Percentiles rank a stretch among this genome's conserved stretches.
phyloP scores from a whole-genome alignment of 768 basidiomycete species.

The Paxillus involutus region DNA sequence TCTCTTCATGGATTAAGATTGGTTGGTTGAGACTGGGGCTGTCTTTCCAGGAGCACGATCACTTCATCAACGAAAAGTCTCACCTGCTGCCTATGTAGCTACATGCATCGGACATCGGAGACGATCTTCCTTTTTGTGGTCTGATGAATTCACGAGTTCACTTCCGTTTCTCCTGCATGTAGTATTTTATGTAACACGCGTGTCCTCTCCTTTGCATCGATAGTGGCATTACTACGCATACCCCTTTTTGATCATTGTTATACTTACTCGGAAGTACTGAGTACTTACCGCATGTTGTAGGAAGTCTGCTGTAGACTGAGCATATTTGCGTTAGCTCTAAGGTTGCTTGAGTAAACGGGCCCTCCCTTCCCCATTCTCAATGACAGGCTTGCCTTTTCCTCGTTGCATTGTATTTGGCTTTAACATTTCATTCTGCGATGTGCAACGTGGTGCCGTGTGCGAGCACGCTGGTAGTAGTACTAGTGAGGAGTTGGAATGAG shows the following conservation, averaged over 20 bases:
- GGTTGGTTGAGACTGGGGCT: neutral
- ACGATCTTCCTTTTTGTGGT: neutral
- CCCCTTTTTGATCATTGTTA: neutral
- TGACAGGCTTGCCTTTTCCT: too few relatives aligned
- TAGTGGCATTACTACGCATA: neutral
- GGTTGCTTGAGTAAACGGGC: too few relatives aligned
- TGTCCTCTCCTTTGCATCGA: constrained; percentile 1
- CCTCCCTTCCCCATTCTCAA: too few relatives aligned
- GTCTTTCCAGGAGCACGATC: neutral
- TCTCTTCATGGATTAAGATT: neutral
- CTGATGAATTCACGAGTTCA: neutral
- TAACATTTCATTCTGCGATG: too few relatives aligned
- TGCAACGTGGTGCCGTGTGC: too few relatives aligned
- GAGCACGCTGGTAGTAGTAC: too few relatives aligned
- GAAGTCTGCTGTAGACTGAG: constrained; percentile 5
- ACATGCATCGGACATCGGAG: neutral
- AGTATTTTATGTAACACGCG: neutral
- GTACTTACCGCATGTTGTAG: constrained; percentile 13
- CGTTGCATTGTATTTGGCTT: too few relatives aligned
- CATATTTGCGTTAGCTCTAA: constrained; percentile 24
- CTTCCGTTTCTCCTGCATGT: neutral
- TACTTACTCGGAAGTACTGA: constrained; percentile 7
- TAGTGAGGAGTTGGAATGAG: too few relatives aligned
- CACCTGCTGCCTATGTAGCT: constrained; percentile 15
- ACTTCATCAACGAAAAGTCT: constrained; percentile 24